A percentile compares a stretch with the other conserved stretches of the same genome.
These are phyloP conservation scores for Aphanomyces euteiches DNA, from an alignment of 352 stramenopile species.

Conservation along the genomic window DNA sequence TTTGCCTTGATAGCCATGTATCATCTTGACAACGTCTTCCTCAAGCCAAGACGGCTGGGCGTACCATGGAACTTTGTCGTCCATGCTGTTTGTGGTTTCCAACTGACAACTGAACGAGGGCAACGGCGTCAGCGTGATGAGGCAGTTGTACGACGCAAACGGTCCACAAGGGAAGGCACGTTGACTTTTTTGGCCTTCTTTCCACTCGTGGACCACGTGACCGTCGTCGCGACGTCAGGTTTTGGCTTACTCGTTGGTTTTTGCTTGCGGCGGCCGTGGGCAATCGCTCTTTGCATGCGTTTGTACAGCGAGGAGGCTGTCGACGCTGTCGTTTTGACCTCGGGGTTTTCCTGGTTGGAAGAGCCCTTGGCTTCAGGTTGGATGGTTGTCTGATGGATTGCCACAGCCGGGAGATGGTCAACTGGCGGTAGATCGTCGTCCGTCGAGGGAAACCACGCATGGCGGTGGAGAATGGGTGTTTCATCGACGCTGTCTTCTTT, in stretches of 20 bases:
- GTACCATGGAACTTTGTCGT: constrained; percentile 6
- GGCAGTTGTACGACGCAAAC: constrained; percentile 60
- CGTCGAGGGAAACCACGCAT: not conserved
- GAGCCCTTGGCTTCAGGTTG: constrained; percentile 19
- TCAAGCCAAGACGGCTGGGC: not conserved
- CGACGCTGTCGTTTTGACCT: no score
- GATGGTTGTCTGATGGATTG: constrained; percentile 17
- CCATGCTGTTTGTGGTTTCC: not conserved
- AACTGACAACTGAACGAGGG: not conserved
- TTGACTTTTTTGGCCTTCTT: constrained; percentile 71
- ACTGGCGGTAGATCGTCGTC: no score
- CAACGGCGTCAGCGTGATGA: constrained; percentile 23
- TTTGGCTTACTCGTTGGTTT: constrained; percentile 33
- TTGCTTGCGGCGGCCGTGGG: constrained; percentile 40
- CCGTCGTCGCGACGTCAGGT: constrained; percentile 25
- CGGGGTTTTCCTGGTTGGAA: no score
- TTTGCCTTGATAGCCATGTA: not conserved
- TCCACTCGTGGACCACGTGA: constrained; percentile 46
- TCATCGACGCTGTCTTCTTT: constrained; percentile 16
- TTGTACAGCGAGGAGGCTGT: constrained; percentile 55
- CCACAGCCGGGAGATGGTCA: not conserved
- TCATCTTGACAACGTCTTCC: not conserved
- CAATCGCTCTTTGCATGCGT: constrained; percentile 59
- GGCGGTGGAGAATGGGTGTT: not conserved
- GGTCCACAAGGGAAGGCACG: constrained; percentile 66